Evolutionary conservation across 108 stramenopile species (phyloP).

Genomic region (Licmophora abbreviata): DNA sequence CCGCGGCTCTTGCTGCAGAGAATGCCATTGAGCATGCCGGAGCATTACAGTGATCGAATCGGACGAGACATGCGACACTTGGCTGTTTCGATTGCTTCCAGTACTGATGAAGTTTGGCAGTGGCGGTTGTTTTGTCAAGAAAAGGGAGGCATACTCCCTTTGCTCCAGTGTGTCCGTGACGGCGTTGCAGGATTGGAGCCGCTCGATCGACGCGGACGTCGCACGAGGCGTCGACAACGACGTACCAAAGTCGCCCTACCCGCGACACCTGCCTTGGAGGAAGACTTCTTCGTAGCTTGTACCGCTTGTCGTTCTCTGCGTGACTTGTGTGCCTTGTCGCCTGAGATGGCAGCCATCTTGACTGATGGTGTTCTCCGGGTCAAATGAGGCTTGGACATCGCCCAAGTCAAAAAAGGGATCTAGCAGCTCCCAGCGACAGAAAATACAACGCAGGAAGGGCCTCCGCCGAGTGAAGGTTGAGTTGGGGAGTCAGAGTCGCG

Average conservation of each 20-base stretch:
- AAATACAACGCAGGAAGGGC: no score
- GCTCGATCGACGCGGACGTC: slow-evolving; percentile 9
- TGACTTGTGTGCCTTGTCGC: slow-evolving; percentile 65
- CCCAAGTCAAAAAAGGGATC: no score
- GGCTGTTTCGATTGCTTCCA: slow-evolving; percentile 53
- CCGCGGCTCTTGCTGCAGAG: not conserved
- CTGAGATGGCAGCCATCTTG: slow-evolving; percentile 61
- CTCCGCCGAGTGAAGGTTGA: no score
- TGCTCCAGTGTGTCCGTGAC: slow-evolving; percentile 71
- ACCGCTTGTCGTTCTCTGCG: slow-evolving; percentile 62
- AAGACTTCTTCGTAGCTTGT: slow-evolving; percentile 45
- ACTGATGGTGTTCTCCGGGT: slow-evolving; percentile 70
- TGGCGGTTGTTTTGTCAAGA: slow-evolving; percentile 61
- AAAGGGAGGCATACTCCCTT: slow-evolving; percentile 51
- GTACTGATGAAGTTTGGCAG: slow-evolving; percentile 47
- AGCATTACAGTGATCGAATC: slow-evolving; percentile 56
- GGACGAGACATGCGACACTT: slow-evolving; percentile 57
- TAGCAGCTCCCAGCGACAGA: no score
- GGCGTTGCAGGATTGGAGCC: slow-evolving; percentile 22
- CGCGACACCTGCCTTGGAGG: no score
- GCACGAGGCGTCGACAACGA: slow-evolving; percentile 3
- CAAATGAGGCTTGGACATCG: slow-evolving; percentile 33
- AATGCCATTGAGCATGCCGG: slow-evolving; percentile 35
- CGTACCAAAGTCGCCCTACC: not conserved
- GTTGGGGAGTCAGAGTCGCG: no score